A percentile compares a stretch with the other conserved stretches of the same genome.
phyloP scores from a whole-genome alignment of 176 grass and related monocot genomes.

The Melocanna baccifera region DNA sequence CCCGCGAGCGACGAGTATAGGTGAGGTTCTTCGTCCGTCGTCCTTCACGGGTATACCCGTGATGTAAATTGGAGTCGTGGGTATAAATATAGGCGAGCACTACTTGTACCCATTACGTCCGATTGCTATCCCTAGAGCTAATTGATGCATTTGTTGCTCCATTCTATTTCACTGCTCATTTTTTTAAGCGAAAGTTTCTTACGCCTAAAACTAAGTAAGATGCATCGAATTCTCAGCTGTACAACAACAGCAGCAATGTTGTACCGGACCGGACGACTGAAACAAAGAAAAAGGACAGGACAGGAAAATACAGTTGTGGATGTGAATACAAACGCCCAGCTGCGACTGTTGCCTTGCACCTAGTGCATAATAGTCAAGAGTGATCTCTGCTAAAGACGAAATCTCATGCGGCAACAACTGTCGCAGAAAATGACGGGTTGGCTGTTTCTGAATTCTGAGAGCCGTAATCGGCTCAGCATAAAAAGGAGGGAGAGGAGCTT shows the following conservation, averaged over 20 bases:
- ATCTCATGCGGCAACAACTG: not conserved
- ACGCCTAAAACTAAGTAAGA: not conserved
- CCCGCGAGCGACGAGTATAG: too few relatives aligned
- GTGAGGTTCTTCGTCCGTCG: too few relatives aligned
- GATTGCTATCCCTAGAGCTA: too few relatives aligned
- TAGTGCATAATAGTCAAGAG: not conserved
- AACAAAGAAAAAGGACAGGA: not conserved
- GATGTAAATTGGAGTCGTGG: too few relatives aligned
- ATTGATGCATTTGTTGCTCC: not conserved
- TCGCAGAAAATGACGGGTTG: slow-evolving; percentile 8
- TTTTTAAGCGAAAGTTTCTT: not conserved
- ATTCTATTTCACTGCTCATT: too few relatives aligned
- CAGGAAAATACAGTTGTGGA: not conserved
- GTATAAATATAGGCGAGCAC: too few relatives aligned
- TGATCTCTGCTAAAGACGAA: not conserved
- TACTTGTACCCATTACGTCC: too few relatives aligned
- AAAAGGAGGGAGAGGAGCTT: not conserved
- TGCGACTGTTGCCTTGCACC: not conserved
- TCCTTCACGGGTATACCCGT: too few relatives aligned
- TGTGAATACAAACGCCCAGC: not conserved
- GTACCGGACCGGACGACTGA: not conserved
- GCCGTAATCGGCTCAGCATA: not conserved
- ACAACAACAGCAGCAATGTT: not conserved
- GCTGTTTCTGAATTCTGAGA: not conserved
- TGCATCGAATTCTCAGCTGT: not conserved